These are phyloP conservation scores for Infundibulicybe gibba DNA, from an alignment of 768 basidiomycete species.

Conservation along the genomic window DNA sequence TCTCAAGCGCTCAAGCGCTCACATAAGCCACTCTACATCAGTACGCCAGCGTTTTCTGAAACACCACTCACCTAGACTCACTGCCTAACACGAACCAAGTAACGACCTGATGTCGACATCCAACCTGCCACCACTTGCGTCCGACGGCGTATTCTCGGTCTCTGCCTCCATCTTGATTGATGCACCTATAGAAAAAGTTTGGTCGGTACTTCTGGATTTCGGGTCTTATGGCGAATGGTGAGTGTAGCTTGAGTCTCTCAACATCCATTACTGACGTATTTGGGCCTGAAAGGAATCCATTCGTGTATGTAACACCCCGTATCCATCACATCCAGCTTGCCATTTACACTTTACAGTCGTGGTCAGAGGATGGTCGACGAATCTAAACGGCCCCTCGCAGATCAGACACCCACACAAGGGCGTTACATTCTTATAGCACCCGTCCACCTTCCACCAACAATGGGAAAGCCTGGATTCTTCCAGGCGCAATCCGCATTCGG, in stretches of 20 bases:
- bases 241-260: not conserved
- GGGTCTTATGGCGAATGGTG: constrained; percentile 61
- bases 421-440: constrained; percentile 40
- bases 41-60: no score
- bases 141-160: constrained; percentile 43
- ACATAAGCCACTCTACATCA: no score
- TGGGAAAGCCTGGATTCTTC: constrained; percentile 37
- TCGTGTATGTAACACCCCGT: constrained; percentile 40
- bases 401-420: constrained; percentile 49
- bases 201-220: constrained; percentile 61
- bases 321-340: not conserved
- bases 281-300: constrained; percentile 53
- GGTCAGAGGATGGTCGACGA: constrained; percentile 40
- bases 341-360: constrained; percentile 31
- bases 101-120: constrained; percentile 4
- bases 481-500: constrained; percentile 37
- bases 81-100: no score
- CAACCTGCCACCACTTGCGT: constrained; percentile 33
- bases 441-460: constrained; percentile 60
- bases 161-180: constrained; percentile 51
- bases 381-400: constrained; percentile 33
- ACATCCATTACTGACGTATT: not conserved
- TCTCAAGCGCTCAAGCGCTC: no score
- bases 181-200: constrained; percentile 58
- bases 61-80: no score